Conservation (phyloP, 75 land plant genomes). For the Selaginella tamariscina region DNA sequence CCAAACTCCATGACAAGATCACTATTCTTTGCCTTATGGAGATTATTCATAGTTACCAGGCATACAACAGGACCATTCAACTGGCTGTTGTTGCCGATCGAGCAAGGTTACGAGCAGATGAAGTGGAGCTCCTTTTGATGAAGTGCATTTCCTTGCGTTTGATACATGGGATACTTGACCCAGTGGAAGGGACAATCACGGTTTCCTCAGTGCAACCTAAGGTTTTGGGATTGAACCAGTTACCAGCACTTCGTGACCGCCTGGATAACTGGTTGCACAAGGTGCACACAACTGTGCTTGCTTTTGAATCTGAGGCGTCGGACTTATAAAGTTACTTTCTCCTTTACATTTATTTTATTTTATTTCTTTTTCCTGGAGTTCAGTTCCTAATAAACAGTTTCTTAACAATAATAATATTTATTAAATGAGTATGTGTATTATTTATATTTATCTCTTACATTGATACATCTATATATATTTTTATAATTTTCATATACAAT, state of each 20-base stretch:
- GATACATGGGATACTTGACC: conserved; percentile 97
- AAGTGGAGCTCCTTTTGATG: conserved; percentile 92
- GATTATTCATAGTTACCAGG: conserved; percentile 80
- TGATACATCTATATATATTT: no score
- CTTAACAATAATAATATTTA: no score
- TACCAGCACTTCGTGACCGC: conserved; percentile 65
- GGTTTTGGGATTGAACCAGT: conserved; percentile 83
- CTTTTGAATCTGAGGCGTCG: conserved; percentile 94
- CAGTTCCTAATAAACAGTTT: no score
- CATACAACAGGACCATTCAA: conserved; percentile 90
- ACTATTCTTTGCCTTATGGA: conserved; percentile 97
- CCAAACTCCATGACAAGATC: conserved; percentile 85
- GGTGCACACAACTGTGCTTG: conserved; percentile 74
- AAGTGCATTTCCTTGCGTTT: conserved; percentile 94
- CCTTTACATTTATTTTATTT: no score
- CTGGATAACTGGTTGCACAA: conserved; percentile 81
- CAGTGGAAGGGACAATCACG: conserved; percentile 87
- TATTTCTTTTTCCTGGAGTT: no score
- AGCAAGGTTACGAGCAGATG: conserved; percentile 72
- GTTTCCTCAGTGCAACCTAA: conserved; percentile 97
- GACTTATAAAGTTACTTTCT: no score
- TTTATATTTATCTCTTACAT: no score
- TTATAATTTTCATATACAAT: no score
- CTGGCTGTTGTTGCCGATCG: conserved; percentile 69
- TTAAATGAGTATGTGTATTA: no score